phyloP scores from a whole-genome alignment of 305 asterid species.

The Ajuga reptans region DNA sequence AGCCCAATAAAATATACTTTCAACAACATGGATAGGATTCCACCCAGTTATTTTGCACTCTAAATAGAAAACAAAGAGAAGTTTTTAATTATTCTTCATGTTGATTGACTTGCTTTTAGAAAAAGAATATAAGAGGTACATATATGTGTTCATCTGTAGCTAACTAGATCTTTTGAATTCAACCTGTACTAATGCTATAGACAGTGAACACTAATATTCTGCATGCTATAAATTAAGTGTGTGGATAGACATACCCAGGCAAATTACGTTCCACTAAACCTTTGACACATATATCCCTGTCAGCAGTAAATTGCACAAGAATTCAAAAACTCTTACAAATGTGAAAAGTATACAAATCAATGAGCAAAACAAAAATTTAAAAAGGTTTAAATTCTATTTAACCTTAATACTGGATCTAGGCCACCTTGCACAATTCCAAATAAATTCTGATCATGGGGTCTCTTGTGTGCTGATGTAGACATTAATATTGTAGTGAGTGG shows the following conservation, averaged over 20 bases:
- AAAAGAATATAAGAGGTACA: not conserved
- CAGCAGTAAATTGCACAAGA: conserved; percentile 21
- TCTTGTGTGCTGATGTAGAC: conserved; percentile 74
- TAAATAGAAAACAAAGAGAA: not conserved
- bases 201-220: not conserved
- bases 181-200: not conserved
- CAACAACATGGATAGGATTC: not conserved
- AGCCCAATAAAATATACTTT: too few species aligned
- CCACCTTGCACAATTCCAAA: conserved; percentile 99
- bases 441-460: conserved; percentile 86
- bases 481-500: conserved; percentile 10
- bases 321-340: not conserved
- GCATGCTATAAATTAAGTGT: not conserved
- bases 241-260: conserved; percentile 67
- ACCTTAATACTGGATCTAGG: conserved; percentile 93
- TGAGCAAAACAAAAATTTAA: conserved; percentile 1
- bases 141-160: not conserved
- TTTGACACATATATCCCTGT: conserved; percentile 87
- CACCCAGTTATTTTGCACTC: not conserved
- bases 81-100: not conserved
- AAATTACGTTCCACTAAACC: conserved; percentile 88
- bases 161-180: not conserved
- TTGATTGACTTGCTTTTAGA: not conserved
- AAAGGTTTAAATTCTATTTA: conserved; percentile 10
- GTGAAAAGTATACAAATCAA: not conserved